Conservation (phyloP, 2,329 filamentous ascomycete species). For the Pestalotiopsis sp. region DNA sequence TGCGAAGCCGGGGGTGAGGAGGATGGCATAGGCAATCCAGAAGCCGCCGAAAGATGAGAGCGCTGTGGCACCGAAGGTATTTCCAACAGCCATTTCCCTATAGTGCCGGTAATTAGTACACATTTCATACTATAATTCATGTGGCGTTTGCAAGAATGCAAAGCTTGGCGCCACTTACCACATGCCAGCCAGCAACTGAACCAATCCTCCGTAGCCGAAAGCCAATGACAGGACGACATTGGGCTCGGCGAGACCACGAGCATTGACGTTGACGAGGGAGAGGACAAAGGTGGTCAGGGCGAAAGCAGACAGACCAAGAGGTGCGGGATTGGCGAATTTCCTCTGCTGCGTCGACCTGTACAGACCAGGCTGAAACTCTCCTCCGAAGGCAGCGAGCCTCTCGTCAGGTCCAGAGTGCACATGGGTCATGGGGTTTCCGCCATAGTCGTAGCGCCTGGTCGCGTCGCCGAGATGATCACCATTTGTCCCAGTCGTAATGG, state of each 20-base stretch:
- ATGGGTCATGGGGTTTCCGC: slow-evolving; percentile 40
- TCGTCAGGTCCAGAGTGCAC: slow-evolving; percentile 33
- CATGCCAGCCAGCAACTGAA: slow-evolving; percentile 83
- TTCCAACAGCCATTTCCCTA: slow-evolving; percentile 85
- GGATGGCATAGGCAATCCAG: slow-evolving; percentile 75
- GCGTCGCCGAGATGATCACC: slow-evolving; percentile 17
- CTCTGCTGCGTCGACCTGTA: slow-evolving; percentile 65
- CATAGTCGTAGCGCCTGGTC: slow-evolving; percentile 32
- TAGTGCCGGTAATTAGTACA: slow-evolving; percentile 9
- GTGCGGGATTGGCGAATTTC: slow-evolving; percentile 79
- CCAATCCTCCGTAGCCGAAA: slow-evolving; percentile 74
- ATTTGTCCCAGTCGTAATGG: slow-evolving; percentile 9
- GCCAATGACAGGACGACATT: slow-evolving; percentile 70
- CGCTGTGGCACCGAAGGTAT: slow-evolving; percentile 82
- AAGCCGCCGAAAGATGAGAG: slow-evolving; percentile 82
- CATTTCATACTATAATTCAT: background rate
- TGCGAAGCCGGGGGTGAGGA: slow-evolving; percentile 68
- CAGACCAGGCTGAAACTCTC: slow-evolving; percentile 71
- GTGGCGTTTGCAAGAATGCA: background rate
- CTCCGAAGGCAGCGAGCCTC: slow-evolving; percentile 63
- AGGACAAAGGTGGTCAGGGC: slow-evolving; percentile 82
- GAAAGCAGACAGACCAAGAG: slow-evolving; percentile 75
- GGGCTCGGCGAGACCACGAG: slow-evolving; percentile 58
- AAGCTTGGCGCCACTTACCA: slow-evolving; percentile 57
- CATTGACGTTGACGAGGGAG: slow-evolving; percentile 69